Evolutionary conservation across 1,139 yeast genomes (phyloP).

Genomic region (Meyerozyma athensensis): DNA sequence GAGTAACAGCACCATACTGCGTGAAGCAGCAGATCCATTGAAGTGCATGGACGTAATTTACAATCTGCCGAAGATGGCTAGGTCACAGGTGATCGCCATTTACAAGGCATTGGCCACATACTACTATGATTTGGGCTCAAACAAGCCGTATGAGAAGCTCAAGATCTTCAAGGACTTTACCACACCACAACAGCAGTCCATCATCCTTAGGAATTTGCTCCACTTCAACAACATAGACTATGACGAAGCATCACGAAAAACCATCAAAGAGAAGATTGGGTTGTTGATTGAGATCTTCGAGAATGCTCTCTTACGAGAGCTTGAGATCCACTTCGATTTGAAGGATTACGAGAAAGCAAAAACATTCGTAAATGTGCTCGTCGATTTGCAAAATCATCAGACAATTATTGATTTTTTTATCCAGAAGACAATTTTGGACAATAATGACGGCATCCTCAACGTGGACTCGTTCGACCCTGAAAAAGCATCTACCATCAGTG

Average conservation of each 20-base stretch:
- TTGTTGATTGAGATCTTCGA: constrained; percentile 69
- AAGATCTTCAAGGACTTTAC: constrained; percentile 43
- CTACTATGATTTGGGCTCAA: constrained; percentile 43
- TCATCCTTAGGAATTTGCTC: constrained; percentile 36
- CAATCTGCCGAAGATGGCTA: constrained; percentile 38
- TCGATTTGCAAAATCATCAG: constrained; percentile 37
- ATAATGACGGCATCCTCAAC: constrained; percentile 29
- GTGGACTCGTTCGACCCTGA: constrained; percentile 21
- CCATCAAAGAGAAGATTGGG: constrained; percentile 43
- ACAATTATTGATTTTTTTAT: constrained; percentile 44
- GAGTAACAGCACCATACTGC: constrained; percentile 1
- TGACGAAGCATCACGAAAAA: constrained; percentile 27
- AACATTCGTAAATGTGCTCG: constrained; percentile 32
- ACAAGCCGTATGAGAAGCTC: constrained; percentile 43
- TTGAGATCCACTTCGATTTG: constrained; percentile 56
- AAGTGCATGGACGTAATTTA: constrained; percentile 37
- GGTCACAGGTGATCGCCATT: constrained; percentile 38
- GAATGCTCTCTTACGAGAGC: constrained; percentile 65
- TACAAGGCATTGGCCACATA: constrained; percentile 40
- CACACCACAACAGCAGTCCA: constrained; percentile 48
- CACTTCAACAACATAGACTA: constrained; percentile 36
- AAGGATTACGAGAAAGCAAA: constrained; percentile 40
- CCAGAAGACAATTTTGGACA: constrained; percentile 41
- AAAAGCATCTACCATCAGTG: constrained; percentile 15
- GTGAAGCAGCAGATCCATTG: constrained; percentile 26